Evolutionary conservation across 2,329 filamentous ascomycete species (phyloP).

Genomic region (Pleoardoris graminearum): DNA sequence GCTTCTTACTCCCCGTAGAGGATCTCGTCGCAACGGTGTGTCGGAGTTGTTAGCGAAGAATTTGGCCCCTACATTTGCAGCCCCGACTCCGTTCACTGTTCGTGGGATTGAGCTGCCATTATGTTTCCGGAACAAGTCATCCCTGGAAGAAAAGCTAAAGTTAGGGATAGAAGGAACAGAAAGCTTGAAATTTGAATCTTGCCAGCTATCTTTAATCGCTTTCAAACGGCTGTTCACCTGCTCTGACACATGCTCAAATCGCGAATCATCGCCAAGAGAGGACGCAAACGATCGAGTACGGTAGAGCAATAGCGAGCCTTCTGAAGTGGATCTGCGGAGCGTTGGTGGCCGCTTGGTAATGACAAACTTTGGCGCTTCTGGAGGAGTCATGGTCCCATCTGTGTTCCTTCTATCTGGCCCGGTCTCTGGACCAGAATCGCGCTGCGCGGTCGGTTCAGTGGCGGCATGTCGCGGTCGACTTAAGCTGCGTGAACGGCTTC

Average conservation of each 20-base stretch:
- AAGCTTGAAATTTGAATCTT: conserved; percentile 76
- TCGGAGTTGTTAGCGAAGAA: conserved; percentile 24
- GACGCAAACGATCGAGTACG: conserved; percentile 76
- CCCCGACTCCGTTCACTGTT: conserved; percentile 16
- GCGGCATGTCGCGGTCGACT: conserved; percentile 17
- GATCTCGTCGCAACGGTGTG: conserved; percentile 14
- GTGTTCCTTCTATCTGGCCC: conserved; percentile 8
- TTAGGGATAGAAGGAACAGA: conserved; percentile 59
- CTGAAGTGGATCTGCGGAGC: conserved; percentile 68
- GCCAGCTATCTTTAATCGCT: conserved; percentile 84
- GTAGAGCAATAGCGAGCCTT: conserved; percentile 75
- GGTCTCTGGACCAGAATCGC: conserved; percentile 17
- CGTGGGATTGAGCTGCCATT: conserved; percentile 19
- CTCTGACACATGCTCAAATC: conserved; percentile 77
- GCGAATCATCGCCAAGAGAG: conserved; percentile 79
- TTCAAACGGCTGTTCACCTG: conserved; percentile 89
- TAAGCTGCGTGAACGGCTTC: conserved; percentile 5
- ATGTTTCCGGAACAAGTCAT: conserved; percentile 32
- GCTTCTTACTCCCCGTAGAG: conserved; percentile 14
- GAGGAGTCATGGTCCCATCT: background rate
- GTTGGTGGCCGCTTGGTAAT: conserved; percentile 23
- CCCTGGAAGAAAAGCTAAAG: conserved; percentile 45
- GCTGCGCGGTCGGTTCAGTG: conserved; percentile 22
- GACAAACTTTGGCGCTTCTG: conserved; percentile 11
- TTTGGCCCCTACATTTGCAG: conserved; percentile 18